Evolutionary conservation across 345 rosid species (phyloP).

Genomic region (Punica granatum): DNA sequence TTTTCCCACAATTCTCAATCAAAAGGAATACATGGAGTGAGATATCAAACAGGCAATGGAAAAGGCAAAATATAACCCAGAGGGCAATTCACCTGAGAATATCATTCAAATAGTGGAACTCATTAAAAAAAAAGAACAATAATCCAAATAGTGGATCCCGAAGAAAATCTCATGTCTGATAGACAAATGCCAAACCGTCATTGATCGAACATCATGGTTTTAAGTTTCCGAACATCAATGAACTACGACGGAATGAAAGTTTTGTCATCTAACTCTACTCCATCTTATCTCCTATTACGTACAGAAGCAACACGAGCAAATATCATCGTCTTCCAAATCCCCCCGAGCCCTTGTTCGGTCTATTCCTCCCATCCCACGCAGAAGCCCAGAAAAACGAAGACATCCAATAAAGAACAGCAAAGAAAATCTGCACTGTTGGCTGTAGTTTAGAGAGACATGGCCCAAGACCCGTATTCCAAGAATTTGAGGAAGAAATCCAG

Average conservation of each 20-base stretch:
- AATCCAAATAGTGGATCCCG: not conserved
- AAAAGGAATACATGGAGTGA: not conserved
- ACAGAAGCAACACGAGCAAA: slow-evolving; percentile 14
- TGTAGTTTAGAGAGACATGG: slow-evolving; percentile 44
- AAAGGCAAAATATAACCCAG: not conserved
- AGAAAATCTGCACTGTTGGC: slow-evolving; percentile 60
- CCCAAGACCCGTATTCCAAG: slow-evolving; percentile 35
- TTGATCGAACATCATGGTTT: not conserved
- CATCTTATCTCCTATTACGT: slow-evolving; percentile 8
- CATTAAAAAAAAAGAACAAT: too few species aligned
- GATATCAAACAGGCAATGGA: not conserved
- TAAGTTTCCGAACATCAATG: not conserved
- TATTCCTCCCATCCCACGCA: slow-evolving; percentile 52
- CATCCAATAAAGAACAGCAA: slow-evolving; percentile 92
- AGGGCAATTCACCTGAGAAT: not conserved
- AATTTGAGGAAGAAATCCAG: not conserved
- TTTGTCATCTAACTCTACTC: not conserved
- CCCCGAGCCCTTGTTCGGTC: slow-evolving; percentile 47
- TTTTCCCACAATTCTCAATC: too few species aligned
- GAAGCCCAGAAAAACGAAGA: slow-evolving; percentile 91
- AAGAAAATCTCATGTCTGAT: not conserved
- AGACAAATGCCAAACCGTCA: not conserved
- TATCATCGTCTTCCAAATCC: slow-evolving; percentile 44
- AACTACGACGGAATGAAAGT: not conserved
- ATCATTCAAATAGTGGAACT: too few species aligned